Evolutionary conservation across 352 stramenopile genomes (phyloP).

Genomic region (Phytophthora vignae): DNA sequence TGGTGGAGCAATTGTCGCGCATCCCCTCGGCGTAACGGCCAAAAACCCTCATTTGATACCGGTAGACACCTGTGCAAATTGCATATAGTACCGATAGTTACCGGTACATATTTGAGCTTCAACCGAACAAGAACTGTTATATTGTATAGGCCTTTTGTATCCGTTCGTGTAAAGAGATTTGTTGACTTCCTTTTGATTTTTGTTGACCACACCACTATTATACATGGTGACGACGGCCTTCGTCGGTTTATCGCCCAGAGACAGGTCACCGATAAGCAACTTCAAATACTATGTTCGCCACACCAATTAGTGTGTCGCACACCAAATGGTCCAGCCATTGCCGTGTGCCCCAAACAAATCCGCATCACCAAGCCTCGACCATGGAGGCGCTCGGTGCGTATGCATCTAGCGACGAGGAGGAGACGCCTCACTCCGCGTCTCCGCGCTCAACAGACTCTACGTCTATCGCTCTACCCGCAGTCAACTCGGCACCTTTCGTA

Average conservation of each 20-base stretch:
- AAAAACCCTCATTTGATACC: neutral
- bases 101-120: neutral
- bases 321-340: neutral
- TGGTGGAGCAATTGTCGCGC: slow-evolving; percentile 19
- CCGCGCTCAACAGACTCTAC: slow-evolving; percentile 21
- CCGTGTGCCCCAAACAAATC: neutral
- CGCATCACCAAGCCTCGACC: neutral
- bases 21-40: slow-evolving; percentile 20
- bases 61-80: neutral
- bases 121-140: neutral
- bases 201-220: neutral
- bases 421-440: neutral
- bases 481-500: slow-evolving; percentile 70
- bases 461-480: slow-evolving; percentile 36
- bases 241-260: slow-evolving; percentile 9
- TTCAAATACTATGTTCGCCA: neutral
- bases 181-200: neutral
- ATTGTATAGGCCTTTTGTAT: neutral
- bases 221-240: slow-evolving; percentile 8
- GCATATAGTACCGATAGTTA: neutral
- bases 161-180: neutral
- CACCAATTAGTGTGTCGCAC: neutral
- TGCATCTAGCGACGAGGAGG: slow-evolving; percentile 61
- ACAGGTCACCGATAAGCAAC: slow-evolving; percentile 8
- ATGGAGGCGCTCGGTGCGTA: slow-evolving; percentile 65